Conservation (phyloP, 345 rosid genomes). For the Toxicodendron radicans region DNA sequence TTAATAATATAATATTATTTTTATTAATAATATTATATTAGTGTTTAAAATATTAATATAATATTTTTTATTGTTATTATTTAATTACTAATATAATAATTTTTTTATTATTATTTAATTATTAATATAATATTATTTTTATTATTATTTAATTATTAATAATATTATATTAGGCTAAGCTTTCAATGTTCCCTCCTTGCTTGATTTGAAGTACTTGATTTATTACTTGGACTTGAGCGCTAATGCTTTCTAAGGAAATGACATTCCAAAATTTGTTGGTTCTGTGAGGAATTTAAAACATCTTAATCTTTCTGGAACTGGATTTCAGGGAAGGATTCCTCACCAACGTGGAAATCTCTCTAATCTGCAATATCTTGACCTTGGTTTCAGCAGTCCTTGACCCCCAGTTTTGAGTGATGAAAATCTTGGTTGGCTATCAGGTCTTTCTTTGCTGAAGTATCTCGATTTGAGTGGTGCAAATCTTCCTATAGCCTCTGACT, state of each 20-base stretch:
- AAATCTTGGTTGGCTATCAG: slow-evolving; percentile 29
- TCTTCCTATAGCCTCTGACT: slow-evolving; percentile 15
- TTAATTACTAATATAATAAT: no score
- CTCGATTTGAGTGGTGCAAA: slow-evolving; percentile 20
- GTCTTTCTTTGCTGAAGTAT: slow-evolving; percentile 16
- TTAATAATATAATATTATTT: no score
- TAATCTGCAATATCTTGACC: slow-evolving; percentile 21
- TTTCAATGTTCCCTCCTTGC: neutral
- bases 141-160: no score
- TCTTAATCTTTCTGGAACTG: slow-evolving; percentile 25
- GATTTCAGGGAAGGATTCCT: slow-evolving; percentile 27
- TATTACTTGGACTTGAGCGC: neutral
- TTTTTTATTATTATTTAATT: no score
- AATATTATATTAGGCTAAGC: no score
- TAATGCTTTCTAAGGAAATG: neutral
- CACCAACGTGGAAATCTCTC: slow-evolving; percentile 31
- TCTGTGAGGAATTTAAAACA: slow-evolving; percentile 1
- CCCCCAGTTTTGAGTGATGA: slow-evolving; percentile 2
- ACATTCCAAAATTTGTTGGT: neutral
- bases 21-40: no score
- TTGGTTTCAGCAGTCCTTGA: no score
- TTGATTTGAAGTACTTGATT: neutral
- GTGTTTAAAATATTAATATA: no score
- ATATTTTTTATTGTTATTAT: no score
- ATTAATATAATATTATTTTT: no score